Base-by-base conservation (phyloP, 2,329 filamentous ascomycete genomes). In the Apiospora aurea region DNA sequence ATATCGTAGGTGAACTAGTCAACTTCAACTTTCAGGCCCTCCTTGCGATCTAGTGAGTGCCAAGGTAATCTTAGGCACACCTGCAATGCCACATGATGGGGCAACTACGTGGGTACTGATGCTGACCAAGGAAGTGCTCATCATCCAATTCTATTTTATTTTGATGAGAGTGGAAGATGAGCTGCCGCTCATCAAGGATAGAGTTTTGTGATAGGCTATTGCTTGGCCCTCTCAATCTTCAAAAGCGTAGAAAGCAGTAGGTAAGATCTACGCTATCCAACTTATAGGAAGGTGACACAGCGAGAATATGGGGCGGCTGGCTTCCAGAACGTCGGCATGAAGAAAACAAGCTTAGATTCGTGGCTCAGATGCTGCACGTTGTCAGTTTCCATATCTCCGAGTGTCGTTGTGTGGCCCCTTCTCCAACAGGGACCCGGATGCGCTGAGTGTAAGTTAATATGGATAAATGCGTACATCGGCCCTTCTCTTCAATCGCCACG, bases 251-350 rank as follows among this genome's bases (percentile, higher is more conserved):
- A n/a, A n/a, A n/a, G n/a, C n/a, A n/a, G n/a, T n/a, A n/a, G n/a
- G n/a, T n/a, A n/a, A n/a, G n/a, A n/a, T n/a, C n/a, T n/a, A n/a
- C n/a, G n/a, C n/a, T n/a, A n/a, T n/a, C n/a, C n/a, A n/a, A n/a
- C n/a, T n/a, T n/a, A 34, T 64, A 13, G 57, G 57, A 64, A 64
- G 57, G 57, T 64, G 57, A 41, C 34, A 64, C 57, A 11, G 6
- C 3, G 14, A 64, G 1, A 5, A 41, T 38, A 41, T n/a, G 7
- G 57, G 34, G 29, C 57, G 57, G 11, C 18, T 1, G 4, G 34
- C 41, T 64, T 64, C 29, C 34, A 64, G 57, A 64, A 64, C 29
- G 7, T 10, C 34, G 57, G 57, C 57, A 64, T 64, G 4, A 11
- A 5, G 18, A 14, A 41, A 64, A 14, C 2, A 64, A 7, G 4